Evolutionary conservation across 2,329 filamentous ascomycete species (phyloP), one percentile per base, ranked within the genome.

Genomic region (Botryotinia convoluta): DNA sequence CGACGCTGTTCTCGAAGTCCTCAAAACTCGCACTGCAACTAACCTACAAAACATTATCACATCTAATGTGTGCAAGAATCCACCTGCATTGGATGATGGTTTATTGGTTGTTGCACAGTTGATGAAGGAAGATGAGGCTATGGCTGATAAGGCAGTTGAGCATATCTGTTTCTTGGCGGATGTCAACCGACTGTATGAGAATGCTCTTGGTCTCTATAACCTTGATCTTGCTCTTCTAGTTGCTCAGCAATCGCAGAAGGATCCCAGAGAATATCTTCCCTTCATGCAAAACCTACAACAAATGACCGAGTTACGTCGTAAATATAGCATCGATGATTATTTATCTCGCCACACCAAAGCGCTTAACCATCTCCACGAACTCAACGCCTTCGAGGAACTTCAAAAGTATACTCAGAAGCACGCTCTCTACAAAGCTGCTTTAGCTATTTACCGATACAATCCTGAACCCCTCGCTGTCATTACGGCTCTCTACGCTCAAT

Each of bases 141-240:
- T 95, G 77, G 93, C 94, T 0, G 95, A 98, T 77, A 92, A 91
- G 81, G 95, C 95, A 0, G 92, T 98, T 35, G 94, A 98, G 81
- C 96, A 99, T 80, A 98, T 99, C 74, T 98, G 94, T 85, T 99
- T 99, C 86, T 87, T 99, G 60, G 93, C 95, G 0, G 96, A 99
- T 82, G 92, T 97, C 63, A 97, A 98, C 81, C 90, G 91, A 57
- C 88, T 99, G 0, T 99, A 97, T 79, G 93, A 98, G 75, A 91
- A 95, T 74, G 93, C 96, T 0, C 86, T 99, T 2, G 95, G 95
- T 1, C 86, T 98, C 3, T 99, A 99, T 81, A 91, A 98, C 79
- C 88, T 99, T 4, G 94, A 97, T 18, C 89, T 99, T 12, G 91
- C 95, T 5, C 86, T 99, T 18, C 86, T 98, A 9, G 93, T 99